Conservation (phyloP, 805 yeast genomes). For the Kodamaea laetipori region DNA sequence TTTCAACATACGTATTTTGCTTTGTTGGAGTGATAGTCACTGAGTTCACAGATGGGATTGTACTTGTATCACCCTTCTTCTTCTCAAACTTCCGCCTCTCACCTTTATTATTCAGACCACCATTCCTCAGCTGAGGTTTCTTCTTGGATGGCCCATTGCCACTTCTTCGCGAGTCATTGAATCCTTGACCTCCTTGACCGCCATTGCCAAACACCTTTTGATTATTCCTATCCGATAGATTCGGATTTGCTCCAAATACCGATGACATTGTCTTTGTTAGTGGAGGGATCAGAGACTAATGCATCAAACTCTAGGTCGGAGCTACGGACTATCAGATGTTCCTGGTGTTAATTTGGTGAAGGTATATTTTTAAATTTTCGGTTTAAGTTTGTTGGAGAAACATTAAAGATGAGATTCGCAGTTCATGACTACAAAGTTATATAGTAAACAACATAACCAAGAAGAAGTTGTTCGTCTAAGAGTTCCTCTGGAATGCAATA, state of each 20-base stretch:
- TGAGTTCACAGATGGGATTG: slow-evolving; percentile 6
- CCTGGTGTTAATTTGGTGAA: not conserved
- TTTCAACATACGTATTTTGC: slow-evolving; percentile 16
- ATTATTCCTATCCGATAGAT: slow-evolving; percentile 9
- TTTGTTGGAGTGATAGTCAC: slow-evolving; percentile 11
- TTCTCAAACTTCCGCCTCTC: slow-evolving; percentile 8
- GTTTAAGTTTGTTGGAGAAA: slow-evolving; percentile 3
- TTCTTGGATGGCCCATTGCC: slow-evolving; percentile 12
- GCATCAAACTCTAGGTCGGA: slow-evolving; percentile 1
- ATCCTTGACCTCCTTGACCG: slow-evolving; percentile 3
- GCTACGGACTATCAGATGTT: not conserved
- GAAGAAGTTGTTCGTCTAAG: slow-evolving; percentile 32
- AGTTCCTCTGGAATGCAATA: slow-evolving; percentile 33
- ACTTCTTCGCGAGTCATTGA: slow-evolving; percentile 12
- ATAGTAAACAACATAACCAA: slow-evolving; percentile 51
- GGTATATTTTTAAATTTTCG: slow-evolving; percentile 1
- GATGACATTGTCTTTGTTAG: slow-evolving; percentile 11
- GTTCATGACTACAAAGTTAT: slow-evolving; percentile 11
- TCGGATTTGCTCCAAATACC: slow-evolving; percentile 15
- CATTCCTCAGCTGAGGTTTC: slow-evolving; percentile 11
- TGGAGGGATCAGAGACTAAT: not conserved
- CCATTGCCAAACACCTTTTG: slow-evolving; percentile 8
- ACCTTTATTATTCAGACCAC: slow-evolving; percentile 8
- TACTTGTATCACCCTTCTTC: slow-evolving; percentile 4
- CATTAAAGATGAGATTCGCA: not conserved